phyloP scores from a whole-genome alignment of 2,329 filamentous ascomycete genomes.

The Penicillium sp. region DNA sequence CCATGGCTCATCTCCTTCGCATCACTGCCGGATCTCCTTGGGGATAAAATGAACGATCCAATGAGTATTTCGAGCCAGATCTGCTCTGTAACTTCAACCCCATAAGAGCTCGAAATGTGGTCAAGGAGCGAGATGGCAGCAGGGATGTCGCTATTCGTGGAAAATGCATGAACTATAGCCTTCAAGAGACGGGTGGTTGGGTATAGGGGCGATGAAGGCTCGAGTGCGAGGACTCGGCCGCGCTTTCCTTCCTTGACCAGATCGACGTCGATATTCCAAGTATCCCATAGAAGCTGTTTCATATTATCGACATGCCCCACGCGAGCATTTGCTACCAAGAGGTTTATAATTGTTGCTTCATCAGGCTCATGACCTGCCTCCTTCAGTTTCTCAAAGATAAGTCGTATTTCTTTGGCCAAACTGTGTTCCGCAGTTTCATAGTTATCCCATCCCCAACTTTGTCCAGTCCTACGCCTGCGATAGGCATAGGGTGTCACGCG shows the following conservation, averaged over 20 bases:
- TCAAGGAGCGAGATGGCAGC: constrained; percentile 65
- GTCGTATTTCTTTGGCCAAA: constrained; percentile 41
- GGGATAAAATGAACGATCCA: constrained; percentile 67
- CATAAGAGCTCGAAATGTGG: constrained; percentile 65
- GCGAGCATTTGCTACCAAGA: constrained; percentile 59
- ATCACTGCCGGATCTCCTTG: constrained; percentile 44
- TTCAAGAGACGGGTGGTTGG: constrained; percentile 66
- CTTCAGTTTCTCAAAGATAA: constrained; percentile 56
- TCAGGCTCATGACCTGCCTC: constrained; percentile 50
- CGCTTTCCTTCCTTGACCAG: constrained; percentile 34
- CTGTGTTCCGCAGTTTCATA: constrained; percentile 37
- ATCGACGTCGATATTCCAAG: constrained; percentile 61
- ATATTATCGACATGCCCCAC: constrained; percentile 57
- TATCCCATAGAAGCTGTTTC: constrained; percentile 53
- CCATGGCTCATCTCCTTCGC: constrained; percentile 32
- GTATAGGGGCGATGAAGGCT: constrained; percentile 57
- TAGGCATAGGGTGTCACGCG: constrained; percentile 41
- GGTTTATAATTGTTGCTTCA: constrained; percentile 57
- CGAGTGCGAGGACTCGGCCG: constrained; percentile 46
- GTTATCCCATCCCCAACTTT: constrained; percentile 33
- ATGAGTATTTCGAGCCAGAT: constrained; percentile 72
- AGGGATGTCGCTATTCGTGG: constrained; percentile 67
- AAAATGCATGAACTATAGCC: constrained; percentile 70
- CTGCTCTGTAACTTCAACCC: constrained; percentile 59
- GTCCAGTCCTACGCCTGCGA: constrained; percentile 31